Evolutionary conservation across 495 filamentous ascomycete genomes (phyloP).

Genomic region (Hyphodiscus hymeniophilus): DNA sequence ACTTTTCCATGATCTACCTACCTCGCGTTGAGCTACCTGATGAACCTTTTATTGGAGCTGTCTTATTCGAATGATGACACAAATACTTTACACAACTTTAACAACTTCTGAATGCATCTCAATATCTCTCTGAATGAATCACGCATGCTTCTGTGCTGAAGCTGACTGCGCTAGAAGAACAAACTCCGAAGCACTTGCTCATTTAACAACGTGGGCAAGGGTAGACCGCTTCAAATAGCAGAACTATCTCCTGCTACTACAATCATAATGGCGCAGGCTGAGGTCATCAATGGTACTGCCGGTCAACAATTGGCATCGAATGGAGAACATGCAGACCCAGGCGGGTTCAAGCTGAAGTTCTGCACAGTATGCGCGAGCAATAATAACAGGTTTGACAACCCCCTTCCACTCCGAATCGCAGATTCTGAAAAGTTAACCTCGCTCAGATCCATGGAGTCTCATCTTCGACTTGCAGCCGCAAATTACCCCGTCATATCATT

Average conservation of each 20-base stretch:
- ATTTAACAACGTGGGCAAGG: background rate
- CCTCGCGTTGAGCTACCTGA: constrained; percentile 25
- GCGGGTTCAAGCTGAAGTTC: constrained; percentile 78
- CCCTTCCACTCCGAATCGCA: background rate
- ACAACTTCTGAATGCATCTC: constrained; percentile 32
- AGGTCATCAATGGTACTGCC: constrained; percentile 15
- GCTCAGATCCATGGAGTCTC: constrained; percentile 87
- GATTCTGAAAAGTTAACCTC: background rate
- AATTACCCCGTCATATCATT: constrained; percentile 96
- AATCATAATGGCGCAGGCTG: constrained; percentile 21
- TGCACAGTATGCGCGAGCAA: constrained; percentile 99
- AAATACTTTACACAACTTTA: constrained; percentile 43
- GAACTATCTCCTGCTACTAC: background rate
- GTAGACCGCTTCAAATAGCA: background rate
- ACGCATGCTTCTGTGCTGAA: background rate
- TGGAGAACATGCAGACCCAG: constrained; percentile 30
- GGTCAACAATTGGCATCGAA: constrained; percentile 22
- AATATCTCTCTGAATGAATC: background rate
- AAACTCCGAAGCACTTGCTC: background rate
- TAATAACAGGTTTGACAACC: constrained; percentile 67
- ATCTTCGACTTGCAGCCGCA: constrained; percentile 76
- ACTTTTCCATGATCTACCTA: background rate
- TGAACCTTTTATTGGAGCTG: constrained; percentile 90
- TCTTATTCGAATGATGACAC: constrained; percentile 61
- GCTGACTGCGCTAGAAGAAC: background rate